Base-by-base conservation (phyloP, 2,329 filamentous ascomycete genomes). In the Fusarium multiceps region DNA sequence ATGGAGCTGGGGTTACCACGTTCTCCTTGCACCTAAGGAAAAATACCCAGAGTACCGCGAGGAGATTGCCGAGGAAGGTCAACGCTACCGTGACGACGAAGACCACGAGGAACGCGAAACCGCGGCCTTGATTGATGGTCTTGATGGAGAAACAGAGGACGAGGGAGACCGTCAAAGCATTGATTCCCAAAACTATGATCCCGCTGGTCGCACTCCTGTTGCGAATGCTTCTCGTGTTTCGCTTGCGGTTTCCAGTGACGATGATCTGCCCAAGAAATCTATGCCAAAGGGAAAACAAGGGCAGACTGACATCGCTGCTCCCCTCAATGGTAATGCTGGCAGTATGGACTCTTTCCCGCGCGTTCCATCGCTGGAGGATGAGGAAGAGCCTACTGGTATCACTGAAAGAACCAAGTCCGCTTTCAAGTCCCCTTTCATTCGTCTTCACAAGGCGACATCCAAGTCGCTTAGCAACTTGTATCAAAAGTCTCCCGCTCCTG, bases 1-100 rank as follows among this genome's bases (percentile, higher is more conserved):
- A 63, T 99, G 96, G 96, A 98, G 93, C 68, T 99, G 96, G 96
- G 96, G 96, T 13, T 98, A 97, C 80, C 94, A 97, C 75, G 90
- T 98, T 40, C 85, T 99, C 20, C 85, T 99, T n/a, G 94, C 94
- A 20, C 93, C 95, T 20, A 92, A 93, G 71, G 89, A 91, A 50
- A 88, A 87, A 67, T 93, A 93, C 75, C 83, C 86, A 14, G 89
- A 92, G 55, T 90, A 92, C 62, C 84, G 87, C 51, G 75, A 85
- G 34, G 82, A 87, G 61, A 79, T 83, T 16, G 76, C 81, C 20
- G 87, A 89, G 72, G 85, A 87, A 81, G 88, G 91, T 18, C 84
- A 88, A 63, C 90, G 89, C 75, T 82, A 81, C 56, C 87, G 87
- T 50, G 80, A 85, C 21, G 78, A 85, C 18, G 79, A 82, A 50